Evolutionary conservation across 352 stramenopile species (phyloP).

Genomic region (Globisporangium nunn): DNA sequence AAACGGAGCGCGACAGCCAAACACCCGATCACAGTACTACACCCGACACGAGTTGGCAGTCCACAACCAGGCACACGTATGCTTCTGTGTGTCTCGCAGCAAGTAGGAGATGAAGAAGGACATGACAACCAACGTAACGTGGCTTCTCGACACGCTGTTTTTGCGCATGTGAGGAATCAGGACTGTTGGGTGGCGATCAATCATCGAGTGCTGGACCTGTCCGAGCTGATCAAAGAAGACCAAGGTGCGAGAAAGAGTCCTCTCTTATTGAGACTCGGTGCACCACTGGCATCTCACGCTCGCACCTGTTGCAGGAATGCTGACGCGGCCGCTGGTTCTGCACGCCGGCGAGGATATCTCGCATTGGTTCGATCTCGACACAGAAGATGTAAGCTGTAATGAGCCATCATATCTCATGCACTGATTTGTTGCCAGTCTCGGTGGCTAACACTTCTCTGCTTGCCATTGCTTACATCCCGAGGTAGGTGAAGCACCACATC

Average conservation of each 20-base stretch:
- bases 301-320: slow-evolving; percentile 24
- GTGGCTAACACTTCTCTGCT: neutral
- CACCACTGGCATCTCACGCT: neutral
- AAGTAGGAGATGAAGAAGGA: no score
- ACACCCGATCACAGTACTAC: slow-evolving; percentile 36
- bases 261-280: neutral
- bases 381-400: slow-evolving; percentile 36
- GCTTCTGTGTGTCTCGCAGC: neutral
- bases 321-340: slow-evolving; percentile 77
- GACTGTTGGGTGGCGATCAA: slow-evolving; percentile 77
- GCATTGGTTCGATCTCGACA: slow-evolving; percentile 87
- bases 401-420: no score
- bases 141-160: no score
- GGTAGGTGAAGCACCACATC: slow-evolving; percentile 70
- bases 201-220: slow-evolving; percentile 80
- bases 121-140: no score
- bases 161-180: slow-evolving; percentile 14
- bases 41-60: slow-evolving; percentile 68
- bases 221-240: slow-evolving; percentile 60
- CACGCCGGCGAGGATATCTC: slow-evolving; percentile 87
- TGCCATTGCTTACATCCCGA: neutral
- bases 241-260: slow-evolving; percentile 19
- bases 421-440: neutral
- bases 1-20: neutral
- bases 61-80: slow-evolving; percentile 79